A percentile compares a stretch with the other conserved stretches of the same genome.
These are phyloP conservation scores for Globisporangium camurandrum DNA, from an alignment of 352 stramenopile species.

Conservation along the genomic window DNA sequence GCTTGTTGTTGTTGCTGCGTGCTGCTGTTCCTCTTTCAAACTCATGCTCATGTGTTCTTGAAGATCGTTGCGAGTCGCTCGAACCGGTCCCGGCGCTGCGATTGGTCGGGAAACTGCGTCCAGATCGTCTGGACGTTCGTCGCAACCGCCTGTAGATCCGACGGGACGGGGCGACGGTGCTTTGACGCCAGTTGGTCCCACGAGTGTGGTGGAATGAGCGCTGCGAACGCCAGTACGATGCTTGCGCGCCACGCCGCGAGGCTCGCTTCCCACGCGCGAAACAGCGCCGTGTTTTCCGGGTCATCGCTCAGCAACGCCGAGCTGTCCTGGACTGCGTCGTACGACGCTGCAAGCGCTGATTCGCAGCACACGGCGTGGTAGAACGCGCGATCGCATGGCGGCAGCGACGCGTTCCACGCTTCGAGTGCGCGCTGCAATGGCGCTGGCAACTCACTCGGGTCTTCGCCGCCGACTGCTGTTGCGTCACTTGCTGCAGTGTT, in stretches of 20 bases:
- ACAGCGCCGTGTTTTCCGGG: constrained; percentile 20
- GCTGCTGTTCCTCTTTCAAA: too few species aligned
- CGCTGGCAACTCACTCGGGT: constrained; percentile 42
- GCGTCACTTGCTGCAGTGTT: constrained; percentile 1
- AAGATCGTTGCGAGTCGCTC: constrained; percentile 31
- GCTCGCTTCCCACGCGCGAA: constrained; percentile 42
- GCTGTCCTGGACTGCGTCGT: constrained; percentile 56
- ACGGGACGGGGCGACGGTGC: constrained; percentile 36
- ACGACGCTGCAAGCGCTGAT: constrained; percentile 44
- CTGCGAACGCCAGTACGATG: constrained; percentile 58
- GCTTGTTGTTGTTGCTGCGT: too few species aligned
- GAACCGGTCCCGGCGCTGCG: constrained; percentile 51
- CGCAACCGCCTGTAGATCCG: constrained; percentile 29
- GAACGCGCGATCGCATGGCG: constrained; percentile 67
- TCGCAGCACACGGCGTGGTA: constrained; percentile 78
- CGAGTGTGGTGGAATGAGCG: constrained; percentile 52
- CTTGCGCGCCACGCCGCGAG: constrained; percentile 54
- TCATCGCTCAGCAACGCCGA: constrained; percentile 35
- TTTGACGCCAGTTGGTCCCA: constrained; percentile 64
- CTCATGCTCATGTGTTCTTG: constrained; percentile 1
- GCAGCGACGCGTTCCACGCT: constrained; percentile 65
- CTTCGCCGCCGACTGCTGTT: constrained; percentile 48
- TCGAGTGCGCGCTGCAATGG: constrained; percentile 30
- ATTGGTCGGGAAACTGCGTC: constrained; percentile 36
- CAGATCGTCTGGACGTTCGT: constrained; percentile 33